Conservation (phyloP, 2,329 filamentous ascomycete genomes). For the Trichophaea hybrida region DNA sequence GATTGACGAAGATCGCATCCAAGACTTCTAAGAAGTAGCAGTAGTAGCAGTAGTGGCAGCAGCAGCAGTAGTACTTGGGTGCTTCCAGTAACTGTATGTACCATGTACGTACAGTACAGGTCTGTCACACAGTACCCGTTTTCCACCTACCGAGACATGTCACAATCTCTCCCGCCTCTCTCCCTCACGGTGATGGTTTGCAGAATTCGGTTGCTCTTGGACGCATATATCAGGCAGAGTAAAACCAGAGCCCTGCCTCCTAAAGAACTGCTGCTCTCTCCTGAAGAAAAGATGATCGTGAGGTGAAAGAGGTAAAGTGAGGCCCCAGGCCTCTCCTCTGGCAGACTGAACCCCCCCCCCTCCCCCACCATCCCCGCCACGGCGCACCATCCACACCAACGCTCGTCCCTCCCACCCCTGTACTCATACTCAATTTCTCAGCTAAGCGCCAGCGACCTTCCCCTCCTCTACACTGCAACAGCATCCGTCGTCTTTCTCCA, state of each 20-base stretch:
- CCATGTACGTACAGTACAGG: no score
- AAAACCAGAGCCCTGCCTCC: neutral
- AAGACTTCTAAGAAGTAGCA: no score
- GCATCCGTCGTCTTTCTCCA: neutral
- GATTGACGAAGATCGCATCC: no score
- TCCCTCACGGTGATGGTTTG: no score
- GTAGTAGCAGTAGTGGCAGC: neutral
- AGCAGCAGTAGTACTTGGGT: neutral
- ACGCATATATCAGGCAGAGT: neutral
- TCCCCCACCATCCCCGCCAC: neutral
- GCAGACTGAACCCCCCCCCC: neutral
- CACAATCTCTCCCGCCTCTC: no score
- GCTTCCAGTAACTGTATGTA: no score
- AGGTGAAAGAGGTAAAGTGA: neutral
- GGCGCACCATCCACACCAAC: neutral
- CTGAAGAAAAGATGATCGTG: neutral
- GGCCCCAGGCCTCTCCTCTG: neutral
- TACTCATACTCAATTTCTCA: constrained; percentile 17
- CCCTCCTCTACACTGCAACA: constrained; percentile 10
- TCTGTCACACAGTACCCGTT: no score
- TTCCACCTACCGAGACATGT: no score
- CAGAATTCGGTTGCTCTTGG: neutral
- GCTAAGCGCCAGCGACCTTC: constrained; percentile 9
- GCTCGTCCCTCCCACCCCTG: constrained; percentile 1
- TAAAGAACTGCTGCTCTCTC: neutral